phyloP scores from a whole-genome alignment of 345 rosid species.

The Lepidium sativum region DNA sequence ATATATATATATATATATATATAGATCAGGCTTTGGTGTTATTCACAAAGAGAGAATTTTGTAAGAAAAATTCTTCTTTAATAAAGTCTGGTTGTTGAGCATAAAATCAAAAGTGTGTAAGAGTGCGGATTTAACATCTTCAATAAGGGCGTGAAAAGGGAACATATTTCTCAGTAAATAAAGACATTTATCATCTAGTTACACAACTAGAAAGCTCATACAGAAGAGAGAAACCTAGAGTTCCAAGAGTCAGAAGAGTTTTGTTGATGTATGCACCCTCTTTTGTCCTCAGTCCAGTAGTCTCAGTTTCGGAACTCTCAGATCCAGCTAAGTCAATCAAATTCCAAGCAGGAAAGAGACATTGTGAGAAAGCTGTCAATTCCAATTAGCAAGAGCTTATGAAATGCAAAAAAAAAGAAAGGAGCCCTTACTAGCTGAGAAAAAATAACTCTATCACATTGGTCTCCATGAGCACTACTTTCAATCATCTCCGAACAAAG shows the following conservation, averaged over 20 bases:
- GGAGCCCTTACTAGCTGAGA: conserved; percentile 93
- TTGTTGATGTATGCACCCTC: conserved; percentile 99
- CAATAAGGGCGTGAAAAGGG: neutral
- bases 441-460: conserved; percentile 96
- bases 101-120: too few relatives aligned
- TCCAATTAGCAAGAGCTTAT: neutral
- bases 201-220: neutral
- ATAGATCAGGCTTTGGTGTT: too few relatives aligned
- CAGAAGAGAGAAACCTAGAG: conserved; percentile 48
- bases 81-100: too few relatives aligned
- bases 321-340: conserved; percentile 99
- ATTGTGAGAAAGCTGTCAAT: conserved; percentile 19
- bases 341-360: conserved; percentile 47
- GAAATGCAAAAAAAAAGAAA: conserved; percentile 11
- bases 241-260: conserved; percentile 98
- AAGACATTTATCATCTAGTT: neutral
- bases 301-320: conserved; percentile 99
- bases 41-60: too few relatives aligned
- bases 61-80: too few relatives aligned
- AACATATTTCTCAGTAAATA: conserved; percentile 8
- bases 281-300: conserved; percentile 91
- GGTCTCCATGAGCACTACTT: conserved; percentile 87
- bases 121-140: too few relatives aligned
- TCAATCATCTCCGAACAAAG: conserved; percentile 99
- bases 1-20: too few relatives aligned